These are phyloP conservation scores for Nepenthes alata DNA, from an alignment of 179 eudicot genomes.

Conservation along the genomic window DNA sequence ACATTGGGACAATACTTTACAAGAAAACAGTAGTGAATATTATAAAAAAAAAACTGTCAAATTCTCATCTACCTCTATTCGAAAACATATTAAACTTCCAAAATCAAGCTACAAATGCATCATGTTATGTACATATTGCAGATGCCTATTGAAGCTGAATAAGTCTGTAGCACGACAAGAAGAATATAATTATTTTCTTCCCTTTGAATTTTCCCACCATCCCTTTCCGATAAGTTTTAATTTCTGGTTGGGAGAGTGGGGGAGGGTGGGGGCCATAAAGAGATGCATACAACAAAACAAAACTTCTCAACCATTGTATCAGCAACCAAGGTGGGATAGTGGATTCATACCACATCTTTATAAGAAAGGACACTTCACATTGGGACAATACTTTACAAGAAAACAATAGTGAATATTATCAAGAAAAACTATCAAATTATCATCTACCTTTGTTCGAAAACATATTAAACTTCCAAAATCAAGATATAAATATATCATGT, in stretches of 20 bases:
- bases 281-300: no score
- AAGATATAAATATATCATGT: neutral
- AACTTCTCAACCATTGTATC: no score
- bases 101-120: neutral
- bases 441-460: neutral
- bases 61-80: neutral
- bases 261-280: no score
- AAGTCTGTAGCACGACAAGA: no score
- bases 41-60: neutral
- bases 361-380: conserved; percentile 1
- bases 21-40: neutral
- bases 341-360: no score
- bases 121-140: neutral
- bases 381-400: neutral
- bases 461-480: neutral
- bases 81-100: neutral
- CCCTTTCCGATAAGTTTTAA: no score
- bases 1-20: neutral
- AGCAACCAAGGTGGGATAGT: no score
- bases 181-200: no score
- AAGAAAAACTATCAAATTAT: neutral
- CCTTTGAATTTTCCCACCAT: no score
- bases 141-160: neutral
- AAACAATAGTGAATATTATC: neutral
- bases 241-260: no score